phyloP scores from a whole-genome alignment of 2,329 filamentous ascomycete genomes.

The Botrytis paeoniae region DNA sequence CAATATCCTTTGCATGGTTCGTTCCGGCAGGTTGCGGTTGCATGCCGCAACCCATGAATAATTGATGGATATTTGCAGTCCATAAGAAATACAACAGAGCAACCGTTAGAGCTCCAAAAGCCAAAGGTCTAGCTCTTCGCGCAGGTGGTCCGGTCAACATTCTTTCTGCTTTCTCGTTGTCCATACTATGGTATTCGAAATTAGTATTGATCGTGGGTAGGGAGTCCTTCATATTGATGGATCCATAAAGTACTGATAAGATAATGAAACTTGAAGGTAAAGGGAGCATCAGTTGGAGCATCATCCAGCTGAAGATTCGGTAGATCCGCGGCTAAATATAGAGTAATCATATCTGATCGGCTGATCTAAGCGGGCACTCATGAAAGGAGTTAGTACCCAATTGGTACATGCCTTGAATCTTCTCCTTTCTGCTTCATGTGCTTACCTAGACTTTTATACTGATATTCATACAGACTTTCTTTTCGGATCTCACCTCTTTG shows the following conservation, averaged over 20 bases:
- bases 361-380: background rate
- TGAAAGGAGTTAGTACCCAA: background rate
- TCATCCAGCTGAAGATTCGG: background rate
- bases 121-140: conserved; percentile 27
- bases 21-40: background rate
- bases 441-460: background rate
- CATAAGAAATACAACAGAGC: conserved; percentile 31
- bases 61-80: conserved; percentile 17
- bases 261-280: background rate
- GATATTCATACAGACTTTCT: background rate
- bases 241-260: conserved; percentile 14
- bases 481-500: background rate
- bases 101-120: conserved; percentile 26
- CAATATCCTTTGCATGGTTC: background rate
- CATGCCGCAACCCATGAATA: conserved; percentile 9
- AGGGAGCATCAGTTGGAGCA: background rate
- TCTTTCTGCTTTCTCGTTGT: conserved; percentile 25
- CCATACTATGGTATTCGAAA: conserved; percentile 22
- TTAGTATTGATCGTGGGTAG: conserved; percentile 20
- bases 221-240: conserved; percentile 24
- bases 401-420: background rate
- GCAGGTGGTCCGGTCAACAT: conserved; percentile 24
- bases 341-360: background rate
- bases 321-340: background rate
- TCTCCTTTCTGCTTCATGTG: background rate